Conservation (phyloP, 169 alveolate species). For the Babesia sp. region DNA sequence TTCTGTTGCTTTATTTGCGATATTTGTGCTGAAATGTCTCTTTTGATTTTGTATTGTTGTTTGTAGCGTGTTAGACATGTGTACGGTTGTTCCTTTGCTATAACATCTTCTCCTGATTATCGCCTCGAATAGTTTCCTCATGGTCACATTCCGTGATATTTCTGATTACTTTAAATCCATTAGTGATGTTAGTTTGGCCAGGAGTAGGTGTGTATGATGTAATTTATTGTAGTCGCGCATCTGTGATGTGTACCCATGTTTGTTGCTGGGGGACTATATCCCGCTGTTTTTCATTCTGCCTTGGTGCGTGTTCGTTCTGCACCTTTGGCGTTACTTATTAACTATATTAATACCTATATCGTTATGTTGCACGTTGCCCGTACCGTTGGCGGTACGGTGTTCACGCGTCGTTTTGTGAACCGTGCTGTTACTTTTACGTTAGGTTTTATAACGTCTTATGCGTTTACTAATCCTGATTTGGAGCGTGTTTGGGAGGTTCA, state of each 20-base stretch:
- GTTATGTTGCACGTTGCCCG: slow-evolving; percentile 34
- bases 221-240: no score
- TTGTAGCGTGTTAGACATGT: neutral
- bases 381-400: slow-evolving; percentile 35
- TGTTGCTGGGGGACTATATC: neutral
- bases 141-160: neutral
- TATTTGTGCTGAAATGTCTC: slow-evolving; percentile 3
- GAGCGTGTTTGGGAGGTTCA: slow-evolving; percentile 75
- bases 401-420: slow-evolving; percentile 57
- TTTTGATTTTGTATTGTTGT: neutral
- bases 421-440: slow-evolving; percentile 42
- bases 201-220: no score
- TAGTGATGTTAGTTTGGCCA: no score
- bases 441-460: slow-evolving; percentile 68
- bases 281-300: neutral
- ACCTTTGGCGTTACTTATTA: no score
- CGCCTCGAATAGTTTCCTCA: slow-evolving; percentile 16
- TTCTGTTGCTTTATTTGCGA: slow-evolving; percentile 15
- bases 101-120: neutral
- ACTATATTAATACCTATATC: no score
- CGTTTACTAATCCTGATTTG: slow-evolving; percentile 74
- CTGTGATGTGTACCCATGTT: neutral
- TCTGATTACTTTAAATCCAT: no score
- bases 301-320: neutral
- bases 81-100: neutral